Evolutionary conservation across 108 stramenopile genomes (phyloP), one percentile per base, ranked within the genome.

Genomic region (Skeletonema menzelii): DNA sequence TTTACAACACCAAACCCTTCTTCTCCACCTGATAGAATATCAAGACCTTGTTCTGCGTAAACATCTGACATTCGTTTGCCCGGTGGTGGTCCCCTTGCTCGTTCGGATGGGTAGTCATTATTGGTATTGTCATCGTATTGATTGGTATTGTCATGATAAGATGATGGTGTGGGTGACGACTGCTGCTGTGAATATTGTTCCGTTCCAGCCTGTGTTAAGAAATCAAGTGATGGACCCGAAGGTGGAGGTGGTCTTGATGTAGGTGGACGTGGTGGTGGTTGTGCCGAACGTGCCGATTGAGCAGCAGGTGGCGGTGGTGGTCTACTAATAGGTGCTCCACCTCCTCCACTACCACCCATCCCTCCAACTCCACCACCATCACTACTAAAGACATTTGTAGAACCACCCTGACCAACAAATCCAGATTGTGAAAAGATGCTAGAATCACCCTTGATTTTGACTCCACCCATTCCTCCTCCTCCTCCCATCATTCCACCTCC

Each of bases 231-330:
- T 22, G 49, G 49, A 8, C 49, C 49, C 49, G 49, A 53, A 22
- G 49, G 19, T 10, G 49, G 22, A n/a, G 49, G 49, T 24, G 49
- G 49, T 53, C 49, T 53, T 7, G 49, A 53, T 4, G 17, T 22
- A 53, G 49, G 49, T 8, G 49, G 49, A 53, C 49, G 49, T 53
- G 49, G 49, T 53, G 22, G 49, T 53, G 49, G 49, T 53, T 53
- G 49, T 53, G 49, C 19, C 2, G 22, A 0, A 53, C 49, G 49
- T 53, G 22, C 5, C 20, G 49, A 53, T 22, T 53, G 49, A 5
- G 22, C 5, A 2, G 40, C 14, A 4, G 40, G 15, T 0, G 14
- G 40, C 1, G 40, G 40, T n/a, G 40, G 40, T 0, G 40, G 40
- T 42, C 40, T 42, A 42, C 15, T 15, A 40, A 42, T 42, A 3